Conservation (phyloP, 352 stramenopile species). For the Pythium oligandrum region DNA sequence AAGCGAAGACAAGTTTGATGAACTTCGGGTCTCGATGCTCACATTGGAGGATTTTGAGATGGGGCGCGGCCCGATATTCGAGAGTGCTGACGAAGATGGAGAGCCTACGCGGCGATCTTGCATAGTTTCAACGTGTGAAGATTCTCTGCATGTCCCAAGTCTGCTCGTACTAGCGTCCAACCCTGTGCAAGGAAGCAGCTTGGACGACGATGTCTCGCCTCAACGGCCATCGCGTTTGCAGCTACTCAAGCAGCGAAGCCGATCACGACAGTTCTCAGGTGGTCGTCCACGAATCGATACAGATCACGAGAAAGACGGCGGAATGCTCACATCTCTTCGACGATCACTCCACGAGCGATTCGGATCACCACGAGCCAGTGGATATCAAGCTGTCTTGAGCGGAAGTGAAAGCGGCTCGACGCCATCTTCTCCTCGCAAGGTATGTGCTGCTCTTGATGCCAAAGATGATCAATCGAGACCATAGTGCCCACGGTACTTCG, state of each 20-base stretch:
- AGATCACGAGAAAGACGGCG: too few relatives aligned
- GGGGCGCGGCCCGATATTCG: conserved; percentile 15
- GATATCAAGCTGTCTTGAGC: neutral
- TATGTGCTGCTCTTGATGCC: too few relatives aligned
- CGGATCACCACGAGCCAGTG: conserved; percentile 1
- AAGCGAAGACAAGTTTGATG: neutral
- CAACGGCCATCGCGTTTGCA: too few relatives aligned
- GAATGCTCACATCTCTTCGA: neutral
- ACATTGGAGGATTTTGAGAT: conserved; percentile 65
- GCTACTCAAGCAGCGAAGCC: too few relatives aligned
- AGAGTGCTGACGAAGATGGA: neutral
- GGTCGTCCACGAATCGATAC: too few relatives aligned
- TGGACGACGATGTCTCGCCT: conserved; percentile 2
- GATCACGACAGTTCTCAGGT: too few relatives aligned
- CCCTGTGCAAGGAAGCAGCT: conserved; percentile 4
- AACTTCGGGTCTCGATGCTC: conserved; percentile 20
- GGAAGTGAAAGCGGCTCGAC: too few relatives aligned
- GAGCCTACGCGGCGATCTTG: too few relatives aligned
- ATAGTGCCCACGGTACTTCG: too few relatives aligned
- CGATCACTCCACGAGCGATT: neutral
- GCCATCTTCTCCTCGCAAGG: too few relatives aligned
- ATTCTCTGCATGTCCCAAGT: conserved; percentile 7
- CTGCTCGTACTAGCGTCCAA: conserved; percentile 23
- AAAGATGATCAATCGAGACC: too few relatives aligned
- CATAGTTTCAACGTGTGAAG: too few relatives aligned